Base-by-base conservation (phyloP, 2,329 filamentous ascomycete species). In the Fusarium drepaniforme region DNA sequence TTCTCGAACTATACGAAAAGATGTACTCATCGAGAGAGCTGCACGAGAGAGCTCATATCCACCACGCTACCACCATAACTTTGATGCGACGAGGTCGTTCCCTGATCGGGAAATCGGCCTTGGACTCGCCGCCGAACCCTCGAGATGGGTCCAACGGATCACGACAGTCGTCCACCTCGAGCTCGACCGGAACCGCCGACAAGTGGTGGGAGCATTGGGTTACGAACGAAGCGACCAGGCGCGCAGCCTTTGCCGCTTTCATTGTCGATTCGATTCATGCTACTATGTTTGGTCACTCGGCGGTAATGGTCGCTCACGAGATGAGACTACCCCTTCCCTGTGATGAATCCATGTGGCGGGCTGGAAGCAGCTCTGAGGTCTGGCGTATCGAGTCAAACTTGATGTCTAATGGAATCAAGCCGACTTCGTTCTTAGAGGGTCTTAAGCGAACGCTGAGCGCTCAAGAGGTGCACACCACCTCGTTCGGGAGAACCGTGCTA, bases 191-290 rank as follows among this genome's bases (percentile, higher is more conserved):
- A 75, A 95, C 93, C 0, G 90, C 93, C 0, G 95, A 98, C 73
- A 95, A 97, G 75, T 97, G 94, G 88, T 99, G 97, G 97, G 94
- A 95, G 78, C 92, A 95, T 77, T 98, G 97, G 97, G 97, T 98
- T 78, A 96, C 93, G 15, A 95, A 95, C 61, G 97, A 99, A 82
- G 94, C 96, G 1, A 98, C 96, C 0, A 89, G 95, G 35, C 91
- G 97, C 69, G 94, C 93, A 5, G 97, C 96, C 0, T 98, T 98
- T 84, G 95, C 94, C 1, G 97, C 97, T 0, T 98, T 98, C 80
- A 91, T 98, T 51, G 93, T 98, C 75, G 97, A 99, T 82, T 97
- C 96, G 6, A 97, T 96, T 2, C 97, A 99, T 82, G 95, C 96
- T 1, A 98, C 95, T 33, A 98, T 99, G 93, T 98, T 98, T 83